Evolutionary conservation across 2,329 filamentous ascomycete species (phyloP).

Genomic region (Cladophialophora yegresii): DNA sequence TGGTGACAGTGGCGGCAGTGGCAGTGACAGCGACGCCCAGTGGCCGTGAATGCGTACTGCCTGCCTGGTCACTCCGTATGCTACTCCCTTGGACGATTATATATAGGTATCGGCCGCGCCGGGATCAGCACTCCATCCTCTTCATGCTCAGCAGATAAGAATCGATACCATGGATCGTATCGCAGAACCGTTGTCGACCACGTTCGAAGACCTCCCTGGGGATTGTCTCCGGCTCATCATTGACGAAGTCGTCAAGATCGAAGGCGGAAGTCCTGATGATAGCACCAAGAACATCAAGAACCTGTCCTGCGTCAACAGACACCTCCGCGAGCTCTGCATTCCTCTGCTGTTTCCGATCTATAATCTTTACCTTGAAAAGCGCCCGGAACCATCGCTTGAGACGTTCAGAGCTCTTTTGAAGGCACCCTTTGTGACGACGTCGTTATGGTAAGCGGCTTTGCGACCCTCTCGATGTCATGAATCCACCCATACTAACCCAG

Average conservation of each 20-base stretch:
- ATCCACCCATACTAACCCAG: neutral
- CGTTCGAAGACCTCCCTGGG: neutral
- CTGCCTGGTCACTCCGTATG: too few relatives aligned
- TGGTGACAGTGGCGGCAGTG: too few relatives aligned
- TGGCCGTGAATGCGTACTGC: neutral
- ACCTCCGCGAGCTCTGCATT: neutral
- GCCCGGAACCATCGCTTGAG: neutral
- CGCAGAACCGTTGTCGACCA: neutral
- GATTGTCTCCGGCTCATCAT: neutral
- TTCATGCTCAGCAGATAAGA: too few relatives aligned
- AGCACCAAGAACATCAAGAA: neutral
- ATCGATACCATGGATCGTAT: neutral
- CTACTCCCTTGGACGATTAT: neutral
- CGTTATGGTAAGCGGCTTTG: neutral
- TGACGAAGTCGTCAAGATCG: neutral
- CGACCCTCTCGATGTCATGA: neutral
- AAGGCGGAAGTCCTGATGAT: neutral
- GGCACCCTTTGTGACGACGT: neutral
- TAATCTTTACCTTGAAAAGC: neutral
- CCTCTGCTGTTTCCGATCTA: neutral
- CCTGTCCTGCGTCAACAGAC: neutral
- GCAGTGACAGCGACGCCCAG: too few relatives aligned
- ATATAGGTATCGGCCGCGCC: too few relatives aligned
- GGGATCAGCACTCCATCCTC: too few relatives aligned
- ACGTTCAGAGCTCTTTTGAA: neutral